Evolutionary conservation across 2,329 filamentous ascomycete species (phyloP).

Genomic region (Alternaria arborescens): DNA sequence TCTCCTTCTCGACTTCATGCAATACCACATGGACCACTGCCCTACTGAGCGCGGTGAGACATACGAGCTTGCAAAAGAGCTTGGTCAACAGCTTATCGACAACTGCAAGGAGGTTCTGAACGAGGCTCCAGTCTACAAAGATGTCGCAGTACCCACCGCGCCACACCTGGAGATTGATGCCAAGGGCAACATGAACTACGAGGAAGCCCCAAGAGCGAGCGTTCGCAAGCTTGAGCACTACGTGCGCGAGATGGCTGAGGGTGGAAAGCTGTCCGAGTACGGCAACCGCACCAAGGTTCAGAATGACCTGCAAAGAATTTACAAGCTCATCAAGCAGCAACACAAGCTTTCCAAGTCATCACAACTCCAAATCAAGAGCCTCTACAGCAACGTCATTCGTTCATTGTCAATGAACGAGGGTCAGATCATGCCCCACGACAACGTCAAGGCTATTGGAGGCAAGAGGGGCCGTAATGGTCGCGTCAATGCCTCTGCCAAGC

Average conservation of each 20-base stretch:
- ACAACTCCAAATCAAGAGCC: constrained; percentile 92
- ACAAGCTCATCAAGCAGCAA: constrained; percentile 98
- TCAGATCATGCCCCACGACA: constrained; percentile 92
- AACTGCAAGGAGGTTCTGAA: constrained; percentile 95
- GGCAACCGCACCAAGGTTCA: constrained; percentile 98
- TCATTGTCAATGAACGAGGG: constrained; percentile 97
- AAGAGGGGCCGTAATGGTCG: constrained; percentile 66
- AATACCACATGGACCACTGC: constrained; percentile 99
- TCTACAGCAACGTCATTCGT: constrained; percentile 93
- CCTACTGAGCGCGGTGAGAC: constrained; percentile 96
- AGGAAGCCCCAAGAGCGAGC: constrained; percentile 84
- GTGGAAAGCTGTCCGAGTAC: constrained; percentile 98
- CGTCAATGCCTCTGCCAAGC: constrained; percentile 67
- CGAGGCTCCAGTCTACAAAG: constrained; percentile 89
- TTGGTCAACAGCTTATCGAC: constrained; percentile 91
- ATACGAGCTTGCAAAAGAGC: constrained; percentile 95
- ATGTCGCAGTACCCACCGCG: constrained; percentile 89
- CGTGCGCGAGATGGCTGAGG: constrained; percentile 97
- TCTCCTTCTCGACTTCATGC: constrained; percentile 96
- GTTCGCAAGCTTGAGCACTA: constrained; percentile 98
- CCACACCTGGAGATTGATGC: constrained; percentile 92
- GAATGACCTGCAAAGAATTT: constrained; percentile 91
- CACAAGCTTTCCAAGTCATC: constrained; percentile 97
- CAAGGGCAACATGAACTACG: constrained; percentile 90
- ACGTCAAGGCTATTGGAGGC: constrained; percentile 68